A percentile compares a stretch with the other conserved stretches of the same genome.
Conservation (phyloP, 306 rosid genomes). For the Acacia crassicarpa region DNA sequence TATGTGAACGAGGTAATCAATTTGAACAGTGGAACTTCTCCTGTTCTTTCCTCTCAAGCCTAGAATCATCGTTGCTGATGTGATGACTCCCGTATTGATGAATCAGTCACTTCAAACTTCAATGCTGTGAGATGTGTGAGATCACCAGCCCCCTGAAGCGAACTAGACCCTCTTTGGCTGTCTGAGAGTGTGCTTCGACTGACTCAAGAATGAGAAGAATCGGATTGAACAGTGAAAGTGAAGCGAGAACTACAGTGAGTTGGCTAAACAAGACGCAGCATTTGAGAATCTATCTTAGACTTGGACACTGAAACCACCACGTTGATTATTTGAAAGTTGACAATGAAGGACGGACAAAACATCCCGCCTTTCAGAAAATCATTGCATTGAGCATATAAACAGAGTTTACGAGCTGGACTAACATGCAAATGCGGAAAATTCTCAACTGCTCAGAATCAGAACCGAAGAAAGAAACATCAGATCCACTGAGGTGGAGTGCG, state of each 20-base stretch:
- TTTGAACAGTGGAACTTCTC: conserved; percentile 47
- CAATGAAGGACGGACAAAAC: not conserved
- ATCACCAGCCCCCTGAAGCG: conserved; percentile 33
- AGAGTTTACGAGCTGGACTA: not conserved
- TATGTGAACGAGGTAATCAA: conserved; percentile 60
- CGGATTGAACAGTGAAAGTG: not conserved
- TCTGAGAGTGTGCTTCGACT: not conserved
- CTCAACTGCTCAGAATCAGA: conserved; percentile 6
- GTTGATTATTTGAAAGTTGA: not conserved
- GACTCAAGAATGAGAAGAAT: not conserved
- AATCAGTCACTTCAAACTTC: conserved; percentile 24
- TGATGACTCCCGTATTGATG: conserved; percentile 10
- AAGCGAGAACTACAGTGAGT: not conserved
- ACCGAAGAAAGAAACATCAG: conserved; percentile 28
- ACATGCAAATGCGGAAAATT: conserved; percentile 27
- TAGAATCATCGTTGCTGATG: conserved; percentile 51
- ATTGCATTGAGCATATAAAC: not conserved
- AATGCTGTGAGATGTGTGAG: conserved; percentile 16
- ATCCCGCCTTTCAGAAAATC: not conserved
- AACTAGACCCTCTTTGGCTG: not conserved
- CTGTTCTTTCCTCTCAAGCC: conserved; percentile 66
- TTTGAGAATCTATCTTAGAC: not conserved
- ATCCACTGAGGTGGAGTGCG: conserved; percentile 24
- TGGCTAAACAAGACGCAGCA: not conserved
- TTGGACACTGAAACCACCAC: not conserved